Evolutionary conservation across 192 early-diverging fungal genomes (phyloP).

Genomic region (Podila epigama): DNA sequence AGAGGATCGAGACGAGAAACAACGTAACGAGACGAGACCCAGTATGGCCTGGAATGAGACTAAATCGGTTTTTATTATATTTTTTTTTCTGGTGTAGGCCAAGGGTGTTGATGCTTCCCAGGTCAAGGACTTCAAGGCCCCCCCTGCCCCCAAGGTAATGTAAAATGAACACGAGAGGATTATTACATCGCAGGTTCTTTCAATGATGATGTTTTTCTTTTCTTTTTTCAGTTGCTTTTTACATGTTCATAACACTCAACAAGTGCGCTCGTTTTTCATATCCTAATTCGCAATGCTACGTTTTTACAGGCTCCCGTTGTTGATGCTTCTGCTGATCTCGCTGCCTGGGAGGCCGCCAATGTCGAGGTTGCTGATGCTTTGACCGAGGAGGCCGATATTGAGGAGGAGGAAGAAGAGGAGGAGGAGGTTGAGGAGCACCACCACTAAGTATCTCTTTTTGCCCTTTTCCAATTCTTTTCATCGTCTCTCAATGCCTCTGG

Average conservation of each 20-base stretch:
- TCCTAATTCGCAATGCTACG: background rate
- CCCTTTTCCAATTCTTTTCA: background rate
- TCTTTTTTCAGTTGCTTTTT: background rate
- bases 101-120: conserved; percentile 34
- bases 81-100: conserved; percentile 7
- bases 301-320: conserved; percentile 19
- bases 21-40: background rate
- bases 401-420: conserved; percentile 38
- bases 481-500: background rate
- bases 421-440: conserved; percentile 36
- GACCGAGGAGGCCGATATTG: conserved; percentile 27
- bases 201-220: background rate
- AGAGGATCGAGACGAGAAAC: background rate
- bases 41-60: background rate
- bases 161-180: background rate
- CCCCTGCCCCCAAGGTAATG: conserved; percentile 34
- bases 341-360: conserved; percentile 51
- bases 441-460: conserved; percentile 22
- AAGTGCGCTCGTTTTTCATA: background rate
- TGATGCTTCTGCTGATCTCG: conserved; percentile 38
- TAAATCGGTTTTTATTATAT: background rate
- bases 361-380: conserved; percentile 40
- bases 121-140: conserved; percentile 51
- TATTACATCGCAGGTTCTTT: background rate
- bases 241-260: background rate